These are phyloP conservation scores for Gossypium trilobum DNA, from an alignment of 441 rosid species.

Conservation along the genomic window DNA sequence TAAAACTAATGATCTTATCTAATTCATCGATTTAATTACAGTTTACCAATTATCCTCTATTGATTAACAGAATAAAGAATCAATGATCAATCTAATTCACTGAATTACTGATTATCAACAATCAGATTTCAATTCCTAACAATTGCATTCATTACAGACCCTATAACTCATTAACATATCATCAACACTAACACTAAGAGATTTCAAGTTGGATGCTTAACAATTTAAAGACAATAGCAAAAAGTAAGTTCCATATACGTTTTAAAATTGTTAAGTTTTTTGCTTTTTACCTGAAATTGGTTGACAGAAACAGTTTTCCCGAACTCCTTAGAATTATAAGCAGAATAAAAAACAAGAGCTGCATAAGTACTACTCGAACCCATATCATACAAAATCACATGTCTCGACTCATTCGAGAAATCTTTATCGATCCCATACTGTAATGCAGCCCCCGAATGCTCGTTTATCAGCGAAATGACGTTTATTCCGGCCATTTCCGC, in stretches of 20 bases:
- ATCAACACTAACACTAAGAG: background rate
- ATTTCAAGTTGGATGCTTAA: background rate
- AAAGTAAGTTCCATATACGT: background rate
- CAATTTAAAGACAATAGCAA: background rate
- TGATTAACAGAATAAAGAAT: background rate
- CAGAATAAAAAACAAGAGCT: constrained; percentile 73
- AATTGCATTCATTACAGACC: background rate
- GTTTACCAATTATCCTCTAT: background rate
- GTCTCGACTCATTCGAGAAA: constrained; percentile 71
- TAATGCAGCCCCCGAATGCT: constrained; percentile 92
- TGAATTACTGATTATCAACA: background rate
- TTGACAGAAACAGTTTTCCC: constrained; percentile 77
- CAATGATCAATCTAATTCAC: background rate
- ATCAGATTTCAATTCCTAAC: background rate
- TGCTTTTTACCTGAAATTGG: constrained; percentile 70
- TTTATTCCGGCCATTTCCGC: constrained; percentile 84
- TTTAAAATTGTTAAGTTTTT: background rate
- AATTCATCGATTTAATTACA: background rate
- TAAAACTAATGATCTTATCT: background rate
- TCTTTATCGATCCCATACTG: constrained; percentile 97
- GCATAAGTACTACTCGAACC: constrained; percentile 85
- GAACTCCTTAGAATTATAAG: constrained; percentile 67
- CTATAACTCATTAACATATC: background rate
- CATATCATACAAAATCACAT: constrained; percentile 89
- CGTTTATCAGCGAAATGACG: constrained; percentile 67